Percentiles rank a stretch among this genome's conserved stretches.
Evolutionary conservation across 2,329 filamentous ascomycete species (phyloP).

Genomic region (Uncinocarpus reesii): DNA sequence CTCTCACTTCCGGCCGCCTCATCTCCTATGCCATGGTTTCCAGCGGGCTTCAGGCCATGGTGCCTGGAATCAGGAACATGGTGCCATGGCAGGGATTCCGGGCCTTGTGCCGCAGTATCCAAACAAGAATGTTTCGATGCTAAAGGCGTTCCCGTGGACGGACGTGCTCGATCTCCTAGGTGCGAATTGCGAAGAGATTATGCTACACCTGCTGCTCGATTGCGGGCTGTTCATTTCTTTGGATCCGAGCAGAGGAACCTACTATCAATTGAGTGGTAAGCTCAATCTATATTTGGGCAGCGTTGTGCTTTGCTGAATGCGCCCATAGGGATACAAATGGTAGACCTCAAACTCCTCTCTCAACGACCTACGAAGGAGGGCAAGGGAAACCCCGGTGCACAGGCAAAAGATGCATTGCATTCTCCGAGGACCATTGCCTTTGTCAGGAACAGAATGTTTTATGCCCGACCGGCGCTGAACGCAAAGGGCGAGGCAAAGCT

Average conservation of each 20-base stretch:
- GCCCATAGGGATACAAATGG: conserved; percentile 11
- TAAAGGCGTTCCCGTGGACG: conserved; percentile 66
- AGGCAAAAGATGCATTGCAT: conserved; percentile 1
- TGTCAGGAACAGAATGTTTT: conserved; percentile 75
- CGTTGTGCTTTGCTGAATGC: too few relatives aligned
- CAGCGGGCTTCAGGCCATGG: conserved; percentile 40
- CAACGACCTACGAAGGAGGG: background rate
- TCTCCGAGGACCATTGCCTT: conserved; percentile 55
- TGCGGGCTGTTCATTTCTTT: conserved; percentile 64
- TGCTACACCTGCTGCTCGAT: conserved; percentile 66
- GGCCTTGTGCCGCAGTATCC: conserved; percentile 54
- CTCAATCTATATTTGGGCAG: background rate
- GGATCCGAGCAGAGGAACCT: conserved; percentile 51
- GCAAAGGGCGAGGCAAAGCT: conserved; percentile 56
- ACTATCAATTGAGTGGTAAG: conserved; percentile 68
- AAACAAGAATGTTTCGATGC: conserved; percentile 58
- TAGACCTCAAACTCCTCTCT: conserved; percentile 9
- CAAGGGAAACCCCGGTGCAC: background rate
- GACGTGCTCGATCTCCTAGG: conserved; percentile 65
- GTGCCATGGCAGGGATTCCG: conserved; percentile 45
- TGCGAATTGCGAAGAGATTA: conserved; percentile 61
- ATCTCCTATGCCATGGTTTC: conserved; percentile 78
- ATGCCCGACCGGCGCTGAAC: conserved; percentile 64
- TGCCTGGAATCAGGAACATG: conserved; percentile 24
- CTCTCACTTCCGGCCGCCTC: conserved; percentile 48